Evolutionary conservation across 257 asterid genomes (phyloP).

Genomic region (Solanum gracilifrons): DNA sequence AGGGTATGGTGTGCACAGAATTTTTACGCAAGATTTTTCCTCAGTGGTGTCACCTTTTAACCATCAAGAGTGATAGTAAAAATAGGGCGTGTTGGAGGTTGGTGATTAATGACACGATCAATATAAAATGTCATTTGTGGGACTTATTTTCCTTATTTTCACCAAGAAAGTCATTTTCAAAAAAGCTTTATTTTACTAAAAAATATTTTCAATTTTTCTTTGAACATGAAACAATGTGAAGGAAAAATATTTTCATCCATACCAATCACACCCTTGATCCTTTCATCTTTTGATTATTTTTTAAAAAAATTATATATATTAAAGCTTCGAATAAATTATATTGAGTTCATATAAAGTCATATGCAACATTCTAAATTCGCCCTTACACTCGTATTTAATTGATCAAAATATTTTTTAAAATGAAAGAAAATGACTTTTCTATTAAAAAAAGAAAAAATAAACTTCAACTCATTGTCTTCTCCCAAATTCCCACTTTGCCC

Average conservation of each 20-base stretch:
- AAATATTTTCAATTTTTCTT: fast-evolving
- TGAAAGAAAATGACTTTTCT: too few relatives aligned
- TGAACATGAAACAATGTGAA: background rate
- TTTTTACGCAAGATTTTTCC: too few relatives aligned
- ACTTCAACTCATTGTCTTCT: too few relatives aligned
- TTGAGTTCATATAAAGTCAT: background rate
- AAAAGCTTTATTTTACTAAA: background rate
- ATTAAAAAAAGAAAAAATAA: too few relatives aligned
- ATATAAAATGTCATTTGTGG: fast-evolving
- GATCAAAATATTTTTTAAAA: too few relatives aligned
- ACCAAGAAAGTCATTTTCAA: background rate
- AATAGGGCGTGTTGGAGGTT: background rate
- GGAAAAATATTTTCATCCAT: background rate
- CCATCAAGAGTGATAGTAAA: background rate
- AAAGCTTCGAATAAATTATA: background rate
- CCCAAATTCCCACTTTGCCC: too few relatives aligned
- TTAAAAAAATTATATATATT: background rate
- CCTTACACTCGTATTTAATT: background rate
- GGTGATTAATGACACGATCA: background rate
- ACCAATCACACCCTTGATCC: background rate
- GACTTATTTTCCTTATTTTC: background rate
- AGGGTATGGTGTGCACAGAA: background rate
- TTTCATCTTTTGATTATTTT: background rate
- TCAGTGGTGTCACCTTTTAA: too few relatives aligned
- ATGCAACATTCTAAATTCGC: background rate